Evolutionary conservation across 371 early-diverging fungal genomes (phyloP).

Genomic region (Nematocida sp.): DNA sequence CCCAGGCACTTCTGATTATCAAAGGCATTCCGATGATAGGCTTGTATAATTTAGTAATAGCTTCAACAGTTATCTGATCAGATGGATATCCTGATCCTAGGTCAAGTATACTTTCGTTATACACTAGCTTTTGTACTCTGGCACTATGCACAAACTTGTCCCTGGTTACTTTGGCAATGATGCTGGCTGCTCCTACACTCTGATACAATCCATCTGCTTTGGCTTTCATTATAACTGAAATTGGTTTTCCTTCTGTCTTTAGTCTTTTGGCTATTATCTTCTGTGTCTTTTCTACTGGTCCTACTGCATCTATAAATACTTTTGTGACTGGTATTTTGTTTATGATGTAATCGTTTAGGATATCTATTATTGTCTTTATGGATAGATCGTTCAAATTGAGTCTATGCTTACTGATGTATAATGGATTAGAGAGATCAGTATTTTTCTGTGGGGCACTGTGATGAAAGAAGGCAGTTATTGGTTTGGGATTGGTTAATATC

Average conservation of each 20-base stretch:
- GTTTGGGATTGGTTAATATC: neutral
- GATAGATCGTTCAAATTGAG: slow-evolving; percentile 84
- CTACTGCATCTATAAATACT: slow-evolving; percentile 87
- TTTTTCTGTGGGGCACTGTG: neutral
- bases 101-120: slow-evolving; percentile 67
- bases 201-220: slow-evolving; percentile 91
- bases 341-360: slow-evolving; percentile 40
- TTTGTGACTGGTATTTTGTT: neutral
- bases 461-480: too few species aligned
- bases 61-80: slow-evolving; percentile 81
- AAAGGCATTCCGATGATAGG: slow-evolving; percentile 82
- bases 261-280: slow-evolving; percentile 72
- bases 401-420: neutral
- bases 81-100: slow-evolving; percentile 94
- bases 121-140: slow-evolving; percentile 44
- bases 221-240: slow-evolving; percentile 72
- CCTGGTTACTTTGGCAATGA: slow-evolving; percentile 89
- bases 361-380: slow-evolving; percentile 70
- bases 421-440: neutral
- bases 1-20: slow-evolving; percentile 87
- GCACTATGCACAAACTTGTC: slow-evolving; percentile 69
- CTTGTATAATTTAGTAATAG: slow-evolving; percentile 74
- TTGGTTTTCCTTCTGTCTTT: slow-evolving; percentile 55
- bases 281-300: slow-evolving; percentile 76
- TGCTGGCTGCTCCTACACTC: slow-evolving; percentile 92